Percentiles rank a stretch among this genome's conserved stretches.
These are phyloP conservation scores for Diatrype stigma DNA, from an alignment of 2,329 filamentous ascomycete genomes.

Conservation along the genomic window DNA sequence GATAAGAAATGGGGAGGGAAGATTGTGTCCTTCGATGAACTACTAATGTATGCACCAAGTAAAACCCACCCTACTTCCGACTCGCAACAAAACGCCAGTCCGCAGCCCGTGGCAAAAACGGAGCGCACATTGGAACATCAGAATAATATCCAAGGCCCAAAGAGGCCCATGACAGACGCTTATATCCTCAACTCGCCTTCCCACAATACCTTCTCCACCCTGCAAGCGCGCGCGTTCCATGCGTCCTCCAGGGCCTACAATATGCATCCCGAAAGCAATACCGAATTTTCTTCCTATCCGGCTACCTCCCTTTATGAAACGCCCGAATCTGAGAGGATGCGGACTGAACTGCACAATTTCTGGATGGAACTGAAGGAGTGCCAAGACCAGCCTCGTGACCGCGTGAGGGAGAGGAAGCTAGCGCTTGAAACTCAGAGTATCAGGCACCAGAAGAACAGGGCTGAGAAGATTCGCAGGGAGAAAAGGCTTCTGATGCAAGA, in stretches of 20 bases:
- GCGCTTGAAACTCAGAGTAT: background rate
- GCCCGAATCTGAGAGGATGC: no score
- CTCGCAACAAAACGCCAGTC: background rate
- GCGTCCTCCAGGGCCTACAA: background rate
- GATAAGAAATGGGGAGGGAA: slow-evolving; percentile 34
- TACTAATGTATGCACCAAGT: slow-evolving; percentile 19
- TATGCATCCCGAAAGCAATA: no score
- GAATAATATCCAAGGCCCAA: background rate
- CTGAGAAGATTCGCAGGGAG: slow-evolving; percentile 1
- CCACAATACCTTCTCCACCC: background rate
- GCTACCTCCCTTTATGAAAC: no score
- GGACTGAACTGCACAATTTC: background rate
- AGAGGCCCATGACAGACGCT: background rate
- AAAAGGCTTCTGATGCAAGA: no score
- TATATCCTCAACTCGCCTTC: background rate
- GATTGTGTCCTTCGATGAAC: slow-evolving; percentile 31
- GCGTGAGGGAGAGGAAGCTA: background rate
- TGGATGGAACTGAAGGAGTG: background rate
- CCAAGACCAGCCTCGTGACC: background rate
- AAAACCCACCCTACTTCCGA: background rate
- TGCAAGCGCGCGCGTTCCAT: background rate
- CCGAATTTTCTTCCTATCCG: no score
- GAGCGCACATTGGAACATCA: background rate
- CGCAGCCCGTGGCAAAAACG: background rate
- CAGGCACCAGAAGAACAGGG: background rate